Evolutionary conservation across 2,329 filamentous ascomycete species (phyloP).

Genomic region (Phoma sp.): DNA sequence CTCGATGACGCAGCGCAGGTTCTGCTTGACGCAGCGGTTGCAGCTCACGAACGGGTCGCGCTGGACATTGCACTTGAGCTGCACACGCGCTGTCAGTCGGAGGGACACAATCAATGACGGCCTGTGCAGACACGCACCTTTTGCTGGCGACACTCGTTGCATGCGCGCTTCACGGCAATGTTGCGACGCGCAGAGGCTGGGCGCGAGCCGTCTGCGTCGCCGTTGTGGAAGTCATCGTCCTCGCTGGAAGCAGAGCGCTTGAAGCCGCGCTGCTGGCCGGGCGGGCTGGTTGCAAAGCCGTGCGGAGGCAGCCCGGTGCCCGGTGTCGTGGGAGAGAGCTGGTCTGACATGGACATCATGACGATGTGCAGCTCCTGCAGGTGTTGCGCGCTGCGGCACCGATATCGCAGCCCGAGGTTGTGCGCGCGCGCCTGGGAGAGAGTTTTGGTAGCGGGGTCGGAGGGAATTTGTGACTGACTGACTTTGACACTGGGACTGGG

Average conservation of each 20-base stretch:
- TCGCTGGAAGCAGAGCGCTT: slow-evolving; percentile 48
- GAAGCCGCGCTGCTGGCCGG: slow-evolving; percentile 41
- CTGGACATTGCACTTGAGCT: slow-evolving; percentile 84
- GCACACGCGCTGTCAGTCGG: slow-evolving; percentile 15
- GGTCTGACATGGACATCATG: slow-evolving; percentile 20
- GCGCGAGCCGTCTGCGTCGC: slow-evolving; percentile 34
- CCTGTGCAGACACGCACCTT: slow-evolving; percentile 64
- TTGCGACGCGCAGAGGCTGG: slow-evolving; percentile 39
- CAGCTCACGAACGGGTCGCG: slow-evolving; percentile 81
- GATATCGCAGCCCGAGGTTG: slow-evolving; percentile 27
- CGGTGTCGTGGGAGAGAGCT: slow-evolving; percentile 40
- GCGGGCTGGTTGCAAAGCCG: slow-evolving; percentile 38
- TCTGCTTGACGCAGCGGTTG: slow-evolving; percentile 78
- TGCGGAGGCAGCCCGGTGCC: slow-evolving; percentile 31
- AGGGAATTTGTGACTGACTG: slow-evolving; percentile 13
- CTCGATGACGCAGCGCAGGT: slow-evolving; percentile 84
- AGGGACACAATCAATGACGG: background rate
- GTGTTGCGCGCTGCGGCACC: slow-evolving; percentile 21
- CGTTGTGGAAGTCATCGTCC: slow-evolving; percentile 41
- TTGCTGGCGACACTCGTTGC: slow-evolving; percentile 85
- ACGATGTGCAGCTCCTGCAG: slow-evolving; percentile 15
- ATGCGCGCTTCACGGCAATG: slow-evolving; percentile 69
- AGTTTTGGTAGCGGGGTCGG: slow-evolving; percentile 15
- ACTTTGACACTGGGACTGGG: no score
- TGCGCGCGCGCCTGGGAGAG: slow-evolving; percentile 7